Conservation (phyloP, 805 yeast species). For the Candida nitratophila region DNA sequence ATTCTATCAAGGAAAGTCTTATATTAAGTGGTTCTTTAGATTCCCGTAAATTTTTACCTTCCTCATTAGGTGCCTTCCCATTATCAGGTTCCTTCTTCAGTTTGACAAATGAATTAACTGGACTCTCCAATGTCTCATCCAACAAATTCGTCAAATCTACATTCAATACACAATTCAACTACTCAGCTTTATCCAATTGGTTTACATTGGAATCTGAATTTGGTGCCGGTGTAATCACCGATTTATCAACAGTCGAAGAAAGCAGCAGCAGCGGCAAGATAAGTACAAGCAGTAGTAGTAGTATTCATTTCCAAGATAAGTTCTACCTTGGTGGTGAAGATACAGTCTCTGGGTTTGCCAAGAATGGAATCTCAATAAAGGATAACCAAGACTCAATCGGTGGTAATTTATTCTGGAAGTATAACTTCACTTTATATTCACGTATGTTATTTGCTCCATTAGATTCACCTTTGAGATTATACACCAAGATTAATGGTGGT, state of each 20-base stretch:
- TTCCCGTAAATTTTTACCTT: conserved; percentile 30
- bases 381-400: conserved; percentile 53
- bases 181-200: conserved; percentile 35
- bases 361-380: conserved; percentile 52
- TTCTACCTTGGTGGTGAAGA: conserved; percentile 80
- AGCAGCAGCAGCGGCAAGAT: background rate
- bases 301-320: conserved; percentile 66
- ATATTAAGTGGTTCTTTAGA: conserved; percentile 37
- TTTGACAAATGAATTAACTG: conserved; percentile 40
- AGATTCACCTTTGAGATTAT: conserved; percentile 24
- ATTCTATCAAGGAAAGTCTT: conserved; percentile 51
- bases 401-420: conserved; percentile 44
- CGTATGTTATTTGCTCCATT: conserved; percentile 49
- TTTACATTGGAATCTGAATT: conserved; percentile 44
- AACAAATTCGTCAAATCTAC: conserved; percentile 32
- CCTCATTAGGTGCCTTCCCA: conserved; percentile 33
- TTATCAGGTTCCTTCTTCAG: conserved; percentile 35
- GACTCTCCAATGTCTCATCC: conserved; percentile 13
- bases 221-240: conserved; percentile 50
- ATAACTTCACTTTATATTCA: conserved; percentile 33
- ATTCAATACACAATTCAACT: conserved; percentile 22
- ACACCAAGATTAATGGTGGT: conserved; percentile 52
- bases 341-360: conserved; percentile 62
- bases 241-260: conserved; percentile 21
- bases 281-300: conserved; percentile 17